These are phyloP conservation scores for Colletotrichum tanaceti DNA, from an alignment of 2,329 filamentous ascomycete genomes.

Conservation along the genomic window DNA sequence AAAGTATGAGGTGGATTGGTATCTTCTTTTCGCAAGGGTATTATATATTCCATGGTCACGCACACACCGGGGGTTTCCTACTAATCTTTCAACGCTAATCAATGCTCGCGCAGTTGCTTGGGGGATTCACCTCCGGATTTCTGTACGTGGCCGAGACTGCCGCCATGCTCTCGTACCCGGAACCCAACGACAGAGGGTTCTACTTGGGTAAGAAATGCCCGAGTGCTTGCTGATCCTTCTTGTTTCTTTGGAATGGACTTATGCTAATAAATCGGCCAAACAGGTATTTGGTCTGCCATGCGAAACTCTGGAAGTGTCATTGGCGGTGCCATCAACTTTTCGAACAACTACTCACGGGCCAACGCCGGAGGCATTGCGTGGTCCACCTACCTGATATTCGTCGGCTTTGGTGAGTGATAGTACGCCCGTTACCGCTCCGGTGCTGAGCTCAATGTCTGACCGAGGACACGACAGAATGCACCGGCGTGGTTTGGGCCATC, in stretches of 20 bases:
- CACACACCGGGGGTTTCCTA: too few species aligned
- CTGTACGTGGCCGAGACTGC: slow-evolving; percentile 47
- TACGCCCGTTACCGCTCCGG: too few species aligned
- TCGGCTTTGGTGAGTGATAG: slow-evolving; percentile 42
- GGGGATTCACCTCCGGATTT: slow-evolving; percentile 42
- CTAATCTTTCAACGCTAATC: too few species aligned
- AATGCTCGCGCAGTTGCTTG: slow-evolving; percentile 10
- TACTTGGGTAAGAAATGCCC: slow-evolving; percentile 37
- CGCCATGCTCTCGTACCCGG: slow-evolving; percentile 44
- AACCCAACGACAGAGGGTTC: slow-evolving; percentile 39
- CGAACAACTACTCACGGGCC: slow-evolving; percentile 51
- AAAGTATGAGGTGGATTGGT: slow-evolving; percentile 47
- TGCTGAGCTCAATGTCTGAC: too few species aligned
- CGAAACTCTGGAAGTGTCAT: slow-evolving; percentile 49
- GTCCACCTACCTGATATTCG: slow-evolving; percentile 47
- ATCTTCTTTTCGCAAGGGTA: slow-evolving; percentile 48
- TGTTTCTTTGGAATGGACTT: too few species aligned
- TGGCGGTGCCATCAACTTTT: slow-evolving; percentile 61
- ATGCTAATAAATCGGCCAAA: background rate
- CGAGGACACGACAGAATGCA: slow-evolving; percentile 40
- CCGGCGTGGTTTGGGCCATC: slow-evolving; percentile 45
- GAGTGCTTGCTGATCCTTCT: too few species aligned
- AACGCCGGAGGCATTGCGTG: slow-evolving; percentile 45
- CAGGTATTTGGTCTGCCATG: slow-evolving; percentile 45
- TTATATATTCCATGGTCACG: background rate